These are phyloP conservation scores for Zizania latifolia DNA, from an alignment of 176 grass and related monocot species.

Conservation along the genomic window DNA sequence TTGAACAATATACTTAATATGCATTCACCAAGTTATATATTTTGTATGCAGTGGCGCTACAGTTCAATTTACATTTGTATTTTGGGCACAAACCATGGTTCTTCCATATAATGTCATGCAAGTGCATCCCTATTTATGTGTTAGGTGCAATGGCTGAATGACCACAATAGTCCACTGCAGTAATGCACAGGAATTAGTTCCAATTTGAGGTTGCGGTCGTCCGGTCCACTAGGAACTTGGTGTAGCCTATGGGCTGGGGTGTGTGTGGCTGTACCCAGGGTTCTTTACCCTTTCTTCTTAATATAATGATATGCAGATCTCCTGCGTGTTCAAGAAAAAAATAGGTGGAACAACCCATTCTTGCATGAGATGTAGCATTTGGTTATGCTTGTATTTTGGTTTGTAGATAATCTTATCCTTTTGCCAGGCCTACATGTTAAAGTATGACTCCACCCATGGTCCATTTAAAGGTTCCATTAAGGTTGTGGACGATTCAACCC, in stretches of 20 bases:
- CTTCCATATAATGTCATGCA: background rate
- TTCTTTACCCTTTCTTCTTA: too few relatives aligned
- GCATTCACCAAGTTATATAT: background rate
- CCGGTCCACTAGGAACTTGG: too few relatives aligned
- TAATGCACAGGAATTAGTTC: background rate
- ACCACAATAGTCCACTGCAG: background rate
- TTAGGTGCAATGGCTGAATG: background rate
- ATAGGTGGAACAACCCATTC: too few relatives aligned
- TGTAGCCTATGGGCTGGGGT: too few relatives aligned
- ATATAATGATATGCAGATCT: too few relatives aligned
- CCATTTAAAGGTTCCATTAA: slow-evolving; percentile 75
- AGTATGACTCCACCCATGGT: slow-evolving; percentile 96
- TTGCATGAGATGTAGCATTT: background rate
- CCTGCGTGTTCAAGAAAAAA: too few relatives aligned
- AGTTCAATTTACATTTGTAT: background rate
- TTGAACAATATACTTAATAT: background rate
- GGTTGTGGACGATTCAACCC: slow-evolving; percentile 65
- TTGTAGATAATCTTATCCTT: background rate
- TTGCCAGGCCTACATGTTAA: slow-evolving; percentile 95
- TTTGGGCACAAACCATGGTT: background rate
- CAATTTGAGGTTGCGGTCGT: too few relatives aligned
- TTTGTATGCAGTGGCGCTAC: background rate
- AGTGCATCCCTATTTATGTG: background rate
- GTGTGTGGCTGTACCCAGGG: too few relatives aligned
- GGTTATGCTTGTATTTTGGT: background rate